Evolutionary conservation across 1,139 yeast species (phyloP), one percentile per base, ranked within the genome.

Genomic region (Yamadazyma kanchanaburiensis): DNA sequence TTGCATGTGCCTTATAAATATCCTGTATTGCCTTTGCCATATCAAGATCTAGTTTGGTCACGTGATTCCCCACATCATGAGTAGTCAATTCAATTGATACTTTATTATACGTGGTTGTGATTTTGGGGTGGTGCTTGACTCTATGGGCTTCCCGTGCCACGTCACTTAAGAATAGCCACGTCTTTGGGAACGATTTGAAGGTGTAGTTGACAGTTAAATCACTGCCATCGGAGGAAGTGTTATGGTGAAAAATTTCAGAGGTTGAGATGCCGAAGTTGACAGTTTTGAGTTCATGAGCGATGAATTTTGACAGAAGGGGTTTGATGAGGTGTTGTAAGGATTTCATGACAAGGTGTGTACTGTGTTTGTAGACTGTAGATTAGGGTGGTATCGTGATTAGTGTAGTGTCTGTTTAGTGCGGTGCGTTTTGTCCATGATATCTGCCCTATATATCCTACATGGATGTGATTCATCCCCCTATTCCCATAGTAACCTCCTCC

Each of bases 51-150:
- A 68, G 49, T 12, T 69, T 67, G 4, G 85, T 73, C 11, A 85
- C 51, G 4, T 72, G 71, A 24, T 66, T 65, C 0, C 60, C 64
- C 0, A 66, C 60, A 46, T 85, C 95, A 47, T 85, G 94, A 0
- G 94, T 85, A 3, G 81, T 74, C 24, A 84, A 53, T 18, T 66
- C 63, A 3, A 85, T 44, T 10, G 62, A 60, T 0, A 84, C 86
- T 25, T 60, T 55, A 43, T 78, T 84, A 48, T 84, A 85, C 0
- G 77, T 68, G 2, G 80, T 80, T 1, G 61, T 61, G 4, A 82
- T 75, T 0, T 77, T 75, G 0, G 95, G 94, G 49, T 86, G 95
- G 46, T 86, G 95, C 16, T 77, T 80, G 46, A 63, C 55, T 2
- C 60, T 45, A 47, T 82, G 84, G 1, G 87, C 70, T 26, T 76